Percentiles rank a stretch among this genome's conserved stretches.
These are phyloP conservation scores for Pseudocercospora fuligena DNA, from an alignment of 2,329 filamentous ascomycete species.

Conservation along the genomic window DNA sequence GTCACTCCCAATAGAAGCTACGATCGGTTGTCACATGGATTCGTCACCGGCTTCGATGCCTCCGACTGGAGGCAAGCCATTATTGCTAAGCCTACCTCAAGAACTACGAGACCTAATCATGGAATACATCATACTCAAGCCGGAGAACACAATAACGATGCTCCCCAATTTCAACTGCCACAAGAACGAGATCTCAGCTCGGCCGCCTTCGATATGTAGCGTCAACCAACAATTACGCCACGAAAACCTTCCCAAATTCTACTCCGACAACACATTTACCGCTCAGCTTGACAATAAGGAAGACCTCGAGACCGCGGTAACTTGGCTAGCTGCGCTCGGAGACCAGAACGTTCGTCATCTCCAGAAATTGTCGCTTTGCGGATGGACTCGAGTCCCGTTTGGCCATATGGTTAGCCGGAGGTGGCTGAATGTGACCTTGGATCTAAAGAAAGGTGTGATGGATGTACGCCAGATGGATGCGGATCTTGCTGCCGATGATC, in stretches of 20 bases:
- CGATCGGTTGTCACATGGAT: background rate
- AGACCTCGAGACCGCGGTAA: conserved; percentile 27
- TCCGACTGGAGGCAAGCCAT: background rate
- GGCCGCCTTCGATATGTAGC: conserved; percentile 28
- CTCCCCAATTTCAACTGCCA: conserved; percentile 27
- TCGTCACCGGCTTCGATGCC: background rate
- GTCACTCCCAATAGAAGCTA: background rate
- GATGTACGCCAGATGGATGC: conserved; percentile 17
- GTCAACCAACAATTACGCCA: conserved; percentile 31
- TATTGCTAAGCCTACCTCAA: conserved; percentile 33
- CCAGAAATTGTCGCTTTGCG: conserved; percentile 27
- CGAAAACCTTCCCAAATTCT: conserved; percentile 33
- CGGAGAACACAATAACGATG: conserved; percentile 32
- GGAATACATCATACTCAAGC: conserved; percentile 27
- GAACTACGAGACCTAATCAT: conserved; percentile 36
- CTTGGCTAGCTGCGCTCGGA: conserved; percentile 31
- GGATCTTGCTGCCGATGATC: conserved; percentile 9
- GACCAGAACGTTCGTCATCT: conserved; percentile 28
- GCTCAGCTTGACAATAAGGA: conserved; percentile 29
- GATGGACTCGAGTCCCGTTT: conserved; percentile 33
- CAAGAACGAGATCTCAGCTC: conserved; percentile 27
- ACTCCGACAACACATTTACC: conserved; percentile 33
- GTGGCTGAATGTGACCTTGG: conserved; percentile 30
- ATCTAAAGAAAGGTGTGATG: conserved; percentile 25
- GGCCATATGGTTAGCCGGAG: conserved; percentile 31